Base-by-base conservation (phyloP, 495 filamentous ascomycete genomes). In the Lentithecium fluviatile region DNA sequence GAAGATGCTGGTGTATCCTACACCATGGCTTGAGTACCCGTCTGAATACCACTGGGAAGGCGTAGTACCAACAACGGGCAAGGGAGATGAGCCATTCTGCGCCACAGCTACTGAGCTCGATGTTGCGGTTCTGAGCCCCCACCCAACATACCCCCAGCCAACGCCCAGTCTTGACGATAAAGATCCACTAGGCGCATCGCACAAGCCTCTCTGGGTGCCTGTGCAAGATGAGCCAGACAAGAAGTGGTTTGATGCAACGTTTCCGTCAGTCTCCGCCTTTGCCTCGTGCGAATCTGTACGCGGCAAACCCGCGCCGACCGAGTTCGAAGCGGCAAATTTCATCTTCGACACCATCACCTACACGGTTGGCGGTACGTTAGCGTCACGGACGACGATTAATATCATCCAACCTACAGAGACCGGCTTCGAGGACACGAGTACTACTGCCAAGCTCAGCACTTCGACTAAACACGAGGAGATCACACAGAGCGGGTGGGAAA, bases 111-210 rank as follows among this genome's bases (percentile, higher is more conserved):
- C 49, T n/a, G 32, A 46, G 20, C 56, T 45, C 17, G 23, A 25
- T 0, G 32, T 47, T 17, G 49, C 36, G 1, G 23, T 47, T 24
- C 55, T 64, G 2, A 6, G 7, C 12, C 12, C 21, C 21, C 61
- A 64, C 45, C 61, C 61, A n/a, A 55, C 52, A 40, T 64, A 64
- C 32, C 55, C 61, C 24, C 61, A 64, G 34, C 61, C 61, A n/a
- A 54, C 40, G 23, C 15, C 43, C n/a, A 24, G 25, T 37, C 36
- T 46, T 29, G 42, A 48, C 1, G 46, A 23, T 20, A 20, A 0
- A 10, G 55, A 64, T 26, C 19, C 55, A 8, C 32, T 19, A 29
- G 61, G 61, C 19, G 40, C 20, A 17, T 25, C 6, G 0, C 24
- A 29, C 19, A 29, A 20, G 6, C 61, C 56, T 13, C 50, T 64